A percentile compares a stretch with the other conserved stretches of the same genome.
Evolutionary conservation across 2,329 filamentous ascomycete species (phyloP).

Genomic region (Fusarium vanettenii): DNA sequence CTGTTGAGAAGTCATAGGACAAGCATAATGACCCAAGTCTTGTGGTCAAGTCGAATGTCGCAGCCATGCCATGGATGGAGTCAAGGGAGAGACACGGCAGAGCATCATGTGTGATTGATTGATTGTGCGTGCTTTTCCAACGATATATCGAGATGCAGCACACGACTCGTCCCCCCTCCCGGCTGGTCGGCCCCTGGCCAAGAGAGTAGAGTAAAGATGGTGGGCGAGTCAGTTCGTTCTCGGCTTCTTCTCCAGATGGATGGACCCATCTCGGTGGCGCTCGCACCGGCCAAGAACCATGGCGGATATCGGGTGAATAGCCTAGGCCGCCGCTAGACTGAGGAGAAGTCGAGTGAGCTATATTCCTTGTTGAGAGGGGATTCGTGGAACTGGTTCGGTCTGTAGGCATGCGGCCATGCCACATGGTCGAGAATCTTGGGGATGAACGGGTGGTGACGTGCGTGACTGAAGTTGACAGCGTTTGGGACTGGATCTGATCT

Average conservation of each 20-base stretch:
- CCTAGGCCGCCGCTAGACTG: not conserved
- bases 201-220: not conserved
- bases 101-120: not conserved
- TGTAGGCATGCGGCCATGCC: slow-evolving; percentile 25
- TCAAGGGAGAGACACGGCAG: not conserved
- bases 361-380: slow-evolving; percentile 9
- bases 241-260: not conserved
- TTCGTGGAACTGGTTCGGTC: slow-evolving; percentile 23
- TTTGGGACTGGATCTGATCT: not conserved
- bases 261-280: slow-evolving; percentile 6
- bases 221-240: slow-evolving; percentile 7
- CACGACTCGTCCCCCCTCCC: slow-evolving; percentile 18
- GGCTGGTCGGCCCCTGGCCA: slow-evolving; percentile 32
- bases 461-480: not conserved
- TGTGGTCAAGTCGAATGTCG: slow-evolving; percentile 7
- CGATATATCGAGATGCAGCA: not conserved
- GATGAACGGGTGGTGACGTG: not conserved
- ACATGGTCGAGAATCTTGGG: slow-evolving; percentile 17
- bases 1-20: not conserved
- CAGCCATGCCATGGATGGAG: slow-evolving; percentile 13
- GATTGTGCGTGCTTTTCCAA: not conserved
- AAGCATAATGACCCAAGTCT: not conserved
- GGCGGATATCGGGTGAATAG: not conserved
- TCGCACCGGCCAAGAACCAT: not conserved
- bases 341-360: slow-evolving; percentile 14